Conservation (phyloP, 108 stramenopile genomes). For the Fragilaria crotonensis region DNA sequence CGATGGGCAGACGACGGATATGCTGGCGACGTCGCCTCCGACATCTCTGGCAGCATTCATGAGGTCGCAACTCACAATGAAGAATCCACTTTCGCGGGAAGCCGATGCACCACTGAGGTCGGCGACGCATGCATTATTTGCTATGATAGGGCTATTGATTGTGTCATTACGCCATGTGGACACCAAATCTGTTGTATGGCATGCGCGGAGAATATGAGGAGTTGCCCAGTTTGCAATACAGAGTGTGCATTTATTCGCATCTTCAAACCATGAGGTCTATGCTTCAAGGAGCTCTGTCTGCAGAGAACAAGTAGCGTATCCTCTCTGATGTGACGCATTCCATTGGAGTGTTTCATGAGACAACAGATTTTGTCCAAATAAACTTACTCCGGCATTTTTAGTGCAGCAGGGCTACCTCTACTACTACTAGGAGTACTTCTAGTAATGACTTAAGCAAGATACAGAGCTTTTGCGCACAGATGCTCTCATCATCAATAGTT, state of each 20-base stretch:
- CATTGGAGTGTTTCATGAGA: too few relatives aligned
- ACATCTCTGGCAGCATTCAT: background rate
- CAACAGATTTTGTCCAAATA: too few relatives aligned
- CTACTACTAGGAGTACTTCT: too few relatives aligned
- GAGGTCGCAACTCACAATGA: background rate
- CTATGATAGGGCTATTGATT: slow-evolving; percentile 54
- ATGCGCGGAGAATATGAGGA: slow-evolving; percentile 35
- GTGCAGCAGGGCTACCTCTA: too few relatives aligned
- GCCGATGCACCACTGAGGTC: background rate
- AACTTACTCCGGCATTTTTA: too few relatives aligned
- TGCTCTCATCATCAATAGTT: too few relatives aligned
- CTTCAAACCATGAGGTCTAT: slow-evolving; percentile 32
- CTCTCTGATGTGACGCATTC: too few relatives aligned
- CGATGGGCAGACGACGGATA: background rate
- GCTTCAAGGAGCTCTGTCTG: too few relatives aligned
- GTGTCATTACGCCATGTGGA: slow-evolving; percentile 75
- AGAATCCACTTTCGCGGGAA: background rate
- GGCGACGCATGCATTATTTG: slow-evolving; percentile 54
- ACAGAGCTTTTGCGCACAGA: too few relatives aligned
- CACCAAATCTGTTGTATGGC: slow-evolving; percentile 69
- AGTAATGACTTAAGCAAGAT: too few relatives aligned
- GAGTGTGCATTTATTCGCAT: slow-evolving; percentile 62
- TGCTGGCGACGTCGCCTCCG: background rate
- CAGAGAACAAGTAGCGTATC: too few relatives aligned
- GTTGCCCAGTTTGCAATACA: slow-evolving; percentile 61